Percentiles rank a stretch among this genome's conserved stretches.
Evolutionary conservation across 805 yeast genomes (phyloP).

Genomic region (Cephaloascus albidus): DNA sequence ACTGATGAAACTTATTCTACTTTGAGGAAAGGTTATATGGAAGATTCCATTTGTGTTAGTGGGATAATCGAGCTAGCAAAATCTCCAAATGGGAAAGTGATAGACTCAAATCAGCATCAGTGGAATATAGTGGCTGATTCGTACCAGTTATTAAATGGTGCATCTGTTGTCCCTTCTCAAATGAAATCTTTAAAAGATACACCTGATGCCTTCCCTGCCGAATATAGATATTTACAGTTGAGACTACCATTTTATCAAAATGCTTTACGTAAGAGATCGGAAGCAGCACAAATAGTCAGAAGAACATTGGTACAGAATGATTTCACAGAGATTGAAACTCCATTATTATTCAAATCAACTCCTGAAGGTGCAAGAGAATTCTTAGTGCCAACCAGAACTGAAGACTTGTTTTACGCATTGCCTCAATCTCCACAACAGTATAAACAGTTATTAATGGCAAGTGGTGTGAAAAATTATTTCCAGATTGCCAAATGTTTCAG

Average conservation of each 20-base stretch:
- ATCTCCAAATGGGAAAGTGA: constrained; percentile 12
- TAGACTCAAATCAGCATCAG: constrained; percentile 2
- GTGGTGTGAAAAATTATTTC: constrained; percentile 79
- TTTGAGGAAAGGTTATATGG: constrained; percentile 46
- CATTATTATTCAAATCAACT: constrained; percentile 85
- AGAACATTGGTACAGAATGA: constrained; percentile 19
- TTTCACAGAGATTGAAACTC: constrained; percentile 88
- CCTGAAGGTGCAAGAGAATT: constrained; percentile 98
- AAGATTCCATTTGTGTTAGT: constrained; percentile 62
- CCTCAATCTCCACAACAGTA: constrained; percentile 99
- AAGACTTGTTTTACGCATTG: constrained; percentile 64
- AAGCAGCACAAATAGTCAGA: constrained; percentile 40
- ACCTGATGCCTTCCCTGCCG: constrained; percentile 61
- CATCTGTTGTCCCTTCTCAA: constrained; percentile 61
- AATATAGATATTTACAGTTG: constrained; percentile 73
- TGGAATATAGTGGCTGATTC: constrained; percentile 54
- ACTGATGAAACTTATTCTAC: constrained; percentile 22
- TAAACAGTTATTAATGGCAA: constrained; percentile 89
- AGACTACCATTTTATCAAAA: constrained; percentile 50
- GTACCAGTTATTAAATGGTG: constrained; percentile 49
- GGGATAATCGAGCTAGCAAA: constrained; percentile 43
- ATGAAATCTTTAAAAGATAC: constrained; percentile 48
- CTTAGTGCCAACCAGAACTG: constrained; percentile 77
- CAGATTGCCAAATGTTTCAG: constrained; percentile 93
- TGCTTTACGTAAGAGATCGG: constrained; percentile 46